These are phyloP conservation scores for Secale cereale DNA, from an alignment of 176 grass and related monocot species.

Conservation along the genomic window DNA sequence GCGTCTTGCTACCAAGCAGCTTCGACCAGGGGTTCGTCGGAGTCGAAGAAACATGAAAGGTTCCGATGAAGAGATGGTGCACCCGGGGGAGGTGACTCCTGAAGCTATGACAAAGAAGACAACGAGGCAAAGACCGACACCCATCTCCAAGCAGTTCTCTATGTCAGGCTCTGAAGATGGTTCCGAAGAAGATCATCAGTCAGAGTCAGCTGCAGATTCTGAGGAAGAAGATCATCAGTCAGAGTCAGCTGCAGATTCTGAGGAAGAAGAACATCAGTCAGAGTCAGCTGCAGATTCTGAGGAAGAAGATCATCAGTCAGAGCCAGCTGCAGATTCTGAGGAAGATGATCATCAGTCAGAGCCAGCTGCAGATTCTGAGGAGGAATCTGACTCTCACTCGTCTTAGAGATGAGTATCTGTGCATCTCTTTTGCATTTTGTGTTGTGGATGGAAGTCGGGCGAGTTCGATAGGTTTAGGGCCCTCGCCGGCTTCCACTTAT, in stretches of 20 bases:
- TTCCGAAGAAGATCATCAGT: slow-evolving; percentile 27
- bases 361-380: slow-evolving; percentile 4
- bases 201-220: background rate
- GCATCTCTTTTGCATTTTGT: background rate
- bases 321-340: background rate
- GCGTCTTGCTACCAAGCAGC: slow-evolving; percentile 12
- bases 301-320: background rate
- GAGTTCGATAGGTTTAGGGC: background rate
- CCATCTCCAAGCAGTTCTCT: slow-evolving; percentile 29
- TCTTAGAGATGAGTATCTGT: background rate
- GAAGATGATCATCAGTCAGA: background rate
- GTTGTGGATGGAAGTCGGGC: background rate
- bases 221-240: slow-evolving; percentile 5
- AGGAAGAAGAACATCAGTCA: background rate
- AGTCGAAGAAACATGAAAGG: slow-evolving; percentile 50
- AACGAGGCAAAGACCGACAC: slow-evolving; percentile 49
- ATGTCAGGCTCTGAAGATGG: slow-evolving; percentile 37
- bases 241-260: background rate
- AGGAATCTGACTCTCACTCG: slow-evolving; percentile 17
- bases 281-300: background rate
- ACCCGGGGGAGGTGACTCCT: slow-evolving; percentile 26
- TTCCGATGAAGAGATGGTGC: slow-evolving; percentile 7
- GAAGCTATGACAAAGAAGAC: slow-evolving; percentile 51
- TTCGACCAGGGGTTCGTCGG: slow-evolving; percentile 33
- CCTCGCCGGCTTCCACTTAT: slow-evolving; percentile 7